Base-by-base conservation (phyloP, 495 filamentous ascomycete species). In the Aspergillus hancockii region DNA sequence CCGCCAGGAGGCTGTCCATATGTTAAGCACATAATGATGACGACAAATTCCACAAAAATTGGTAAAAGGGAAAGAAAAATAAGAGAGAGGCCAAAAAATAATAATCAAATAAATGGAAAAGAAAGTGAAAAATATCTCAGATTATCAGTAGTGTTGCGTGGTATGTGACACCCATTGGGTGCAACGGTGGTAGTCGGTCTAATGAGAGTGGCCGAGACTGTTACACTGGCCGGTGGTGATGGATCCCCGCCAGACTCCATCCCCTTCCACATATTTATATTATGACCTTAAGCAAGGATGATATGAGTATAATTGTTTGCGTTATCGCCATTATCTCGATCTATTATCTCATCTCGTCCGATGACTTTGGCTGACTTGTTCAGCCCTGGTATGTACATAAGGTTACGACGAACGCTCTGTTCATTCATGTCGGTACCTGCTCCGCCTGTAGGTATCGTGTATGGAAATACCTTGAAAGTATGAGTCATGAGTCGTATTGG, bases 111-210 rank as follows among this genome's bases (percentile, higher is more conserved):
- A 49, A 56, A 19, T 34, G 10, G n/a, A 55, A 38, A 54, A 36
- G 55, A 19, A 28, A 25, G 34, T 23, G 30, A 47, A 57, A 45
- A 55, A 49, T 12, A 52, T 52, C 50, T 16, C 3, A 21, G 34
- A 16, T 36, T 36, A 14, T 30, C 51, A 55, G 36, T 51, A 51
- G 30, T n/a, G 28, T 53, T 36, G 46, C 19, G 61, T 63, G 68
- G 71, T 64, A 73, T 70, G 71, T 60, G 62, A 70, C 68, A 69
- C 69, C 62, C 62, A 58, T 63, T 72, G 69, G 62, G 71, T 77
- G 74, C 72, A 75, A 77, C 74, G 74, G 74, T 77, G 72, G 72
- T 75, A 77, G 64, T 70, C 67, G 67, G 67, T 60, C 63, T 58
- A 56, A 58, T 62, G 58, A 63, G 50, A 46, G 49, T 66, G 58